phyloP scores from a whole-genome alignment of 768 basidiomycete species.

The Tulasnella sp. region DNA sequence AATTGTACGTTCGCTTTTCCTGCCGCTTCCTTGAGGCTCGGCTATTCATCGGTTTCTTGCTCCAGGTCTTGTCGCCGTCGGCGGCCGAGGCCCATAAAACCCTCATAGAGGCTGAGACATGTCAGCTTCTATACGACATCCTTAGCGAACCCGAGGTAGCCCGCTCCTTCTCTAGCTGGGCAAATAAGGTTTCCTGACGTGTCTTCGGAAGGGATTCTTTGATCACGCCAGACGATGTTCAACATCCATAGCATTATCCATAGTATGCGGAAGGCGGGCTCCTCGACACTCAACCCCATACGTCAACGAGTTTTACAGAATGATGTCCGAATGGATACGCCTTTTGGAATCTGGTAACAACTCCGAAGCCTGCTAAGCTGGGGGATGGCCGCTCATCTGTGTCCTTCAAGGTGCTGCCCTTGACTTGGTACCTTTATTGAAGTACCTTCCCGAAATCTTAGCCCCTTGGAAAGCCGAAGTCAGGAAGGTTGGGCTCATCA shows the following conservation, averaged over 20 bases:
- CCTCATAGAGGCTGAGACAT: neutral
- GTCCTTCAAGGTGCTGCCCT: neutral
- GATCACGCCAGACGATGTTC: neutral
- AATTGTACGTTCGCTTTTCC: neutral
- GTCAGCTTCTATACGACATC: conserved; percentile 5
- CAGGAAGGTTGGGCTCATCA: neutral
- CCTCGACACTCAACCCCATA: neutral
- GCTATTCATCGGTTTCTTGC: neutral
- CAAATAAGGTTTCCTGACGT: neutral
- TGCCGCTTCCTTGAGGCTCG: neutral
- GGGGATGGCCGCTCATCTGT: neutral
- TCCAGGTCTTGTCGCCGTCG: neutral
- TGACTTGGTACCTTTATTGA: neutral
- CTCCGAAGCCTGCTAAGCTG: neutral
- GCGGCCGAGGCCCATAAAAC: neutral
- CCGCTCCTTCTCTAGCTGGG: too few relatives aligned
- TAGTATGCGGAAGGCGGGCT: neutral
- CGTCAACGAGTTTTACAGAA: neutral
- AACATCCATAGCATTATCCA: neutral
- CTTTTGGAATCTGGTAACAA: neutral
- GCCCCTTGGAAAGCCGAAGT: neutral
- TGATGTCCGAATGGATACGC: neutral
- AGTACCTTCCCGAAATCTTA: neutral
- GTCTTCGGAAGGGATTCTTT: neutral
- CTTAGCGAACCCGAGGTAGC: neutral